Evolutionary conservation across 208 protist genomes (phyloP).

Genomic region (Porcisia hertigi): DNA sequence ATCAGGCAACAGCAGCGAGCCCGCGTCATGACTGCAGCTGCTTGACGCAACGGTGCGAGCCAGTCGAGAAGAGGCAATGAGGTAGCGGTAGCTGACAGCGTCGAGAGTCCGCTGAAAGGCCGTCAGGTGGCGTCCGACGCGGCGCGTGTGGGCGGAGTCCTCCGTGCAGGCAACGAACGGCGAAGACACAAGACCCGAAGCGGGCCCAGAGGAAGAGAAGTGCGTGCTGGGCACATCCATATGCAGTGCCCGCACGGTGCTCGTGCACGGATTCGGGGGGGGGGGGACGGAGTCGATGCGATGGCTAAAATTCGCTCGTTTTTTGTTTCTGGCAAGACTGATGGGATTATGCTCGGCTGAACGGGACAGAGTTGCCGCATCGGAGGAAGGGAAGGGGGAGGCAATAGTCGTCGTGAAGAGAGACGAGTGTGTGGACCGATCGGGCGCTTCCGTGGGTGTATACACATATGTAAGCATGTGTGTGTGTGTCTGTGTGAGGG

Average conservation of each 20-base stretch:
- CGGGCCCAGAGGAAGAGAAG: background rate
- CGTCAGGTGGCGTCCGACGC: slow-evolving; percentile 28
- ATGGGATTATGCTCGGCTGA: too few species aligned
- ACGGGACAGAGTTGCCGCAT: too few species aligned
- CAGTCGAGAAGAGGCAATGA: slow-evolving; percentile 10
- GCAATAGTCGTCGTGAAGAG: too few species aligned
- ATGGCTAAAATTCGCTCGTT: background rate
- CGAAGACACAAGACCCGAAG: background rate
- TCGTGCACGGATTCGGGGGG: background rate
- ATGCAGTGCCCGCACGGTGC: background rate
- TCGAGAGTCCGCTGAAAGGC: slow-evolving; percentile 42
- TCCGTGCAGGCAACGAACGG: slow-evolving; percentile 62
- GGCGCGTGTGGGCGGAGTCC: slow-evolving; percentile 38
- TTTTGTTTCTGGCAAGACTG: too few species aligned
- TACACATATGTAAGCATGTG: too few species aligned
- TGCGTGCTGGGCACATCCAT: background rate
- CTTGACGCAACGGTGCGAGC: background rate
- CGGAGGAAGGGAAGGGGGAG: too few species aligned
- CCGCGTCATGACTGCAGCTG: background rate
- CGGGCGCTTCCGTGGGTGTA: too few species aligned
- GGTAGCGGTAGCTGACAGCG: slow-evolving; percentile 22
- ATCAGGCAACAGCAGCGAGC: background rate
- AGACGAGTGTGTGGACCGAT: too few species aligned
- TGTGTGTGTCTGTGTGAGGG: too few species aligned
- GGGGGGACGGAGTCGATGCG: background rate